Base-by-base conservation (phyloP, 345 rosid genomes). In the Eucalyptus cloeziana region DNA sequence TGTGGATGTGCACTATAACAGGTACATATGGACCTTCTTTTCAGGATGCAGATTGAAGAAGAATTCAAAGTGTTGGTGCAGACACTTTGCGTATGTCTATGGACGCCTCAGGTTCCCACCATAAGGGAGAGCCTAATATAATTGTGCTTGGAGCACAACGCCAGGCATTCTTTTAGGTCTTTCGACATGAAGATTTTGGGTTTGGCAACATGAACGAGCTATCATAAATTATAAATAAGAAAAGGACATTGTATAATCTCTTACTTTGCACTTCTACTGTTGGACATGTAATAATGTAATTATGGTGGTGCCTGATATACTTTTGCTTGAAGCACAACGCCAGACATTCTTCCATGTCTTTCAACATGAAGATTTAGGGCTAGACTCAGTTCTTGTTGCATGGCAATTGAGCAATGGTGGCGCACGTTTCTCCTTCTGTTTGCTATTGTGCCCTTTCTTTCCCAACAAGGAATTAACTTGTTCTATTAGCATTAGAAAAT, bases 401-500 rank as follows among this genome's bases (percentile, higher is more conserved):
- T n/a, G 76, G 37, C 76, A n/a, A 64, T n/a, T 64, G 31, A n/a
- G 40, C 37, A n/a, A n/a, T 15, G 37, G 76, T 14, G 76, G 37
- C 21, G 19, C 76, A 64, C 19, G 37, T n/a, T 64, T 64, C 76
- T 64, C 37, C 40, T 64, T 64, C 76, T 7, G 37, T 64, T n/a
- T 64, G 76, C 10, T 64, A 13, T 64, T 14, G 37, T n/a, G 37
- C 37, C 76, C 37, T n/a, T 64, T n/a, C 37, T 64, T 64, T 64
- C 1, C 76, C 76, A 64, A 64, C 76, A n/a, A n/a, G 21, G 37
- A 64, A n/a, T 64, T 64, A 13, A 64, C 76, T 64, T n/a, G 76
- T n/a, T 64, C 12, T 10, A 71, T 33, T 19, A 86, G 96, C 95
- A 69, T 89, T 95, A 88, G 76, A 64, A 64, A 64, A n/a, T n/a